phyloP scores from a whole-genome alignment of 2,329 filamentous ascomycete genomes.

The Epichloe gansuensis region DNA sequence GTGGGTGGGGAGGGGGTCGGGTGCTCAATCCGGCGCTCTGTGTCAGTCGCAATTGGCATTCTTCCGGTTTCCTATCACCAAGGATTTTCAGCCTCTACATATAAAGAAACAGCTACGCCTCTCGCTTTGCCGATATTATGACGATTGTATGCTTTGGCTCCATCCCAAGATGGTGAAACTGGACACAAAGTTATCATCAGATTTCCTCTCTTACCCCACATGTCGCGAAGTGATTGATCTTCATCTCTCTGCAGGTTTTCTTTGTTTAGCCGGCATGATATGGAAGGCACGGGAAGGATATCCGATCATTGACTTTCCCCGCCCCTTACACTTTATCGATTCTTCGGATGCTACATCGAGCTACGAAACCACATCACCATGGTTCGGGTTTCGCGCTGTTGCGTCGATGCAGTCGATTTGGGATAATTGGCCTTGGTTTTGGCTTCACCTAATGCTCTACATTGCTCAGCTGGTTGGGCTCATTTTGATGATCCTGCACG shows the following conservation, averaged over 20 bases:
- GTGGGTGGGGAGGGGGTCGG: background rate
- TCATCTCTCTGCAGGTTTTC: constrained; percentile 4
- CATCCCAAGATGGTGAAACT: background rate
- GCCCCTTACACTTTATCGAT: background rate
- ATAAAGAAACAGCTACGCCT: background rate
- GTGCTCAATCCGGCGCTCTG: background rate
- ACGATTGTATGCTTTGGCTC: background rate
- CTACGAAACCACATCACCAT: background rate
- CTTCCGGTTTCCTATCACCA: too few relatives aligned
- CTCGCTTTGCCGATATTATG: background rate
- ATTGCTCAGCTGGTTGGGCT: constrained; percentile 5
- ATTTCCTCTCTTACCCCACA: background rate
- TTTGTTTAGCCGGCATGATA: background rate
- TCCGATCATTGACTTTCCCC: background rate
- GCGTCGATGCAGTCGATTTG: background rate
- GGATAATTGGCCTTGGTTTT: constrained; percentile 8
- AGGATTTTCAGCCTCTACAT: too few relatives aligned
- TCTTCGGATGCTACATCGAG: background rate
- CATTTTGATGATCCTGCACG: constrained; percentile 1
- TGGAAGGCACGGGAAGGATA: constrained; percentile 7
- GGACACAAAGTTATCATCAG: background rate
- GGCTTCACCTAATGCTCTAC: constrained; percentile 8
- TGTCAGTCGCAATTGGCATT: background rate
- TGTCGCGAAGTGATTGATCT: background rate
- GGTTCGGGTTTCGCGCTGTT: background rate